Evolutionary conservation across 768 basidiomycete genomes (phyloP), one percentile per base, ranked within the genome.

Genomic region (Boletus edulis): DNA sequence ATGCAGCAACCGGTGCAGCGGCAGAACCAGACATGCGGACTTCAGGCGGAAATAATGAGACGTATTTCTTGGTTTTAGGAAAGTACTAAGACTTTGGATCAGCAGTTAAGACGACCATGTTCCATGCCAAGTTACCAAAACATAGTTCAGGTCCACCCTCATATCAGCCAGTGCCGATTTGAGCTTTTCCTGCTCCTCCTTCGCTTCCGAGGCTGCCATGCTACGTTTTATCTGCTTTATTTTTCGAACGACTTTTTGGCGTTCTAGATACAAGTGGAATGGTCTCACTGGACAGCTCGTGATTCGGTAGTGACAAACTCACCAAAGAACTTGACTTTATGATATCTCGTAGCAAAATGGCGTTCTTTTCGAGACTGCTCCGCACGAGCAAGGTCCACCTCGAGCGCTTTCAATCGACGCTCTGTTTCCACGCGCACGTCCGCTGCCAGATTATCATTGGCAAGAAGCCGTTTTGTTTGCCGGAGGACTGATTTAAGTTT

Each of bases 261-360:
- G 84, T 69, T 98, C 94, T 96, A 61, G 18, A 47, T 24, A 44
- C 31, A 24, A 18, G 46, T 39, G 31, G 34, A 41, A 31, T 41
- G 27, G 20, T 38, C n/a, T 52, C 22, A 37, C 24, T 40, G 18
- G 38, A 51, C 18, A 14, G 18, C 5, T 32, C 18, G 27, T 22
- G 1, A 18, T 45, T 15, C 14, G 1, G 27, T 17, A 32, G 44
- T 7, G 31, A 56, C 24, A 38, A n/a, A 68, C 78, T 60, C 58
- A 94, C 94, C 94, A 58, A 98, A 97, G 74, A 98, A 98, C 70
- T 93, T 95, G 63, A 94, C 75, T 75, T 85, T 92, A 62, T 94
- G 94, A 70, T 98, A 98, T 57, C 82, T 82, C 39, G 80, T 72
- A 0, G 91, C 89, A 62, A 91, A 76, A 41, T 84, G 75, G 44